Base-by-base conservation (phyloP, 495 filamentous ascomycete genomes). In the Thermothielavioides terrestris region DNA sequence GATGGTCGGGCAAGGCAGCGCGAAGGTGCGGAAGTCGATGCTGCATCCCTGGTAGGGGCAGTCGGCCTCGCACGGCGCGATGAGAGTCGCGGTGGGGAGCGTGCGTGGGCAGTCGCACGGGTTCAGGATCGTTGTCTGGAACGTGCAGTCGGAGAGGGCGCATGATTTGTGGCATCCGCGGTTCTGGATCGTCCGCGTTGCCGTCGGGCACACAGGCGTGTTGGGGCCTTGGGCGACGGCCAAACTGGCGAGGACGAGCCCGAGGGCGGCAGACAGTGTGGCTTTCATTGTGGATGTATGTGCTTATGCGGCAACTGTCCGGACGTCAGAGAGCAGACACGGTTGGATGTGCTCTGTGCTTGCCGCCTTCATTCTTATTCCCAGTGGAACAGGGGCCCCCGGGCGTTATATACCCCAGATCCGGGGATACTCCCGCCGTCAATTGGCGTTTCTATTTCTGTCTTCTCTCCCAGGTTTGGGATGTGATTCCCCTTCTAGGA, bases 1-100 rank as follows among this genome's bases (percentile, higher is more conserved):
- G 17, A 52, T 53, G 18, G 52, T 47, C 11, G 51, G 52, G 49
- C 61, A 66, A 3, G 56, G 39, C n/a, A 58, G 45, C 6, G 26
- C 25, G 10, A 30, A 31, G 2, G 58, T 57, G 23, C 50, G 56
- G 53, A 66, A 64, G 21, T 62, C 55, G 44, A 64, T 60, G 37
- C 32, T 46, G 51, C 63, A 66, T 7, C 63, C 63, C 9, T 52
- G 51, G 45, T 66, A 64, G 3, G 63, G 61, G 34, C 61, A 64
- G 21, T 55, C 54, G 18, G 54, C 59, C 31, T 52, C 59, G 55
- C 63, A 66, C n/a, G 61, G 59, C n/a, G 46, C 52, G 37, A 58
- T 56, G 28, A 66, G 57, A 1, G 59, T 66, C 3, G 63, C 61
- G 8, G 61, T 66, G 7, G 63, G 63, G 25, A 66, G 35, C 0